phyloP scores from a whole-genome alignment of 805 yeast genomes.

The Spathaspora passalidarum region DNA sequence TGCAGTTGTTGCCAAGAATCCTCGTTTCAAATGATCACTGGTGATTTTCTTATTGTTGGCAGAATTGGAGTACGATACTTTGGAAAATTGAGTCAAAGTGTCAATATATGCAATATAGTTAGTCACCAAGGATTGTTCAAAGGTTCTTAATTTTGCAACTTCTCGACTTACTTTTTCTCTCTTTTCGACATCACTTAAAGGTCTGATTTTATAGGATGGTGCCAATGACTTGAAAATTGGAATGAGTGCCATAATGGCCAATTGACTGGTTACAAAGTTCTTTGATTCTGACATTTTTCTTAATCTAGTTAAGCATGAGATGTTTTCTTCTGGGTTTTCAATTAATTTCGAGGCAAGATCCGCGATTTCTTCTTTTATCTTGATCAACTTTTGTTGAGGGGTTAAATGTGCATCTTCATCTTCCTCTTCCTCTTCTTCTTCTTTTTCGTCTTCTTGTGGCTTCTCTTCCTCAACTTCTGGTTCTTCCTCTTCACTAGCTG shows the following conservation, averaged over 20 bases:
- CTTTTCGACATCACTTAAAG: constrained; percentile 76
- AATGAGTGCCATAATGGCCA: constrained; percentile 74
- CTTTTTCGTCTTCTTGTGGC: constrained; percentile 13
- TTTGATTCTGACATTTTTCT: constrained; percentile 68
- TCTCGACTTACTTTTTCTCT: constrained; percentile 82
- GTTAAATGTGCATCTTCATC: constrained; percentile 46
- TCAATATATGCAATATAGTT: constrained; percentile 70
- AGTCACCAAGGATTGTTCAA: constrained; percentile 73
- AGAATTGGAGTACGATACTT: constrained; percentile 36
- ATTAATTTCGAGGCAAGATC: constrained; percentile 69
- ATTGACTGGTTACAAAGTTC: constrained; percentile 62
- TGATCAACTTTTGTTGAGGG: constrained; percentile 52
- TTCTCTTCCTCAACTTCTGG: constrained; percentile 19
- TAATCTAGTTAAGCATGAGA: constrained; percentile 59
- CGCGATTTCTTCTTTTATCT: constrained; percentile 81
- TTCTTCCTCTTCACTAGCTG: constrained; percentile 13
- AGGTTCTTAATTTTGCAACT: constrained; percentile 69
- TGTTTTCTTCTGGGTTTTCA: constrained; percentile 88
- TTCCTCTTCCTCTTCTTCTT: constrained; percentile 26
- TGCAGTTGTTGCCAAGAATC: constrained; percentile 65
- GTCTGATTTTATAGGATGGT: constrained; percentile 85
- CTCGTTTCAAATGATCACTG: constrained; percentile 39
- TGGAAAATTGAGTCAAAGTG: constrained; percentile 43
- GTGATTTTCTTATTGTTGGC: constrained; percentile 30
- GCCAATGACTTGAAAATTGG: constrained; percentile 82